phyloP scores from a whole-genome alignment of 164 flowering plant genomes.

The Kingdonia uniflora region DNA sequence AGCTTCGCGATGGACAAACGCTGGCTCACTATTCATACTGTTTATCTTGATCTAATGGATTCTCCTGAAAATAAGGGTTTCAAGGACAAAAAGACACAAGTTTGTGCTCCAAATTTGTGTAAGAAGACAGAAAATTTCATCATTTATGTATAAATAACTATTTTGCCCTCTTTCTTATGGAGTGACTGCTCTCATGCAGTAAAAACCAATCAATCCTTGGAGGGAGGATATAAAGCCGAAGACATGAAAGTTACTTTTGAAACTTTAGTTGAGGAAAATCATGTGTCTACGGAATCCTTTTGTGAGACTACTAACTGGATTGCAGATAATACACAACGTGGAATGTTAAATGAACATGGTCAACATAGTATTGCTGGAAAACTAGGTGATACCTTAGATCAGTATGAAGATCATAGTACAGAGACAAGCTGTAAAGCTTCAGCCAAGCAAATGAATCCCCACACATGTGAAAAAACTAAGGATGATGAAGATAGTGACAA shows the following conservation, averaged over 20 bases:
- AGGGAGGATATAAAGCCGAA: slow-evolving; percentile 7
- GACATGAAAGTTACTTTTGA: slow-evolving; percentile 6
- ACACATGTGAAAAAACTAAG: slow-evolving; percentile 8
- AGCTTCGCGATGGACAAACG: slow-evolving; percentile 32
- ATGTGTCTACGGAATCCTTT: background rate
- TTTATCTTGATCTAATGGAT: slow-evolving; percentile 33
- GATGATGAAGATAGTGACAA: slow-evolving; percentile 6
- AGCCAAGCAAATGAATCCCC: slow-evolving; percentile 6
- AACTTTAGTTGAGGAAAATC: background rate
- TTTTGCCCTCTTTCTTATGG: background rate
- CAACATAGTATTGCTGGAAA: background rate
- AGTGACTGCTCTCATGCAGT: slow-evolving; percentile 9
- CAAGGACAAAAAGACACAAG: slow-evolving; percentile 14
- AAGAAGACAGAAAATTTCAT: slow-evolving; percentile 7
- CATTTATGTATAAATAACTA: background rate
- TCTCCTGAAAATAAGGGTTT: slow-evolving; percentile 29
- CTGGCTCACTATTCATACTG: slow-evolving; percentile 55
- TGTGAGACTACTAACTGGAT: slow-evolving; percentile 6
- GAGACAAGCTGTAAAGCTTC: slow-evolving; percentile 7
- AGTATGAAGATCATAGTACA: slow-evolving; percentile 1
- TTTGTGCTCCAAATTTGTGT: slow-evolving; percentile 21
- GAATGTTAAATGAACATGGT: slow-evolving; percentile 6
- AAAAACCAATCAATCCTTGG: slow-evolving; percentile 7
- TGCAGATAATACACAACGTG: slow-evolving; percentile 4
- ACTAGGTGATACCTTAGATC: slow-evolving; percentile 2